phyloP scores from a whole-genome alignment of 1,139 yeast genomes.

The Yamadazyma mexicana region DNA sequence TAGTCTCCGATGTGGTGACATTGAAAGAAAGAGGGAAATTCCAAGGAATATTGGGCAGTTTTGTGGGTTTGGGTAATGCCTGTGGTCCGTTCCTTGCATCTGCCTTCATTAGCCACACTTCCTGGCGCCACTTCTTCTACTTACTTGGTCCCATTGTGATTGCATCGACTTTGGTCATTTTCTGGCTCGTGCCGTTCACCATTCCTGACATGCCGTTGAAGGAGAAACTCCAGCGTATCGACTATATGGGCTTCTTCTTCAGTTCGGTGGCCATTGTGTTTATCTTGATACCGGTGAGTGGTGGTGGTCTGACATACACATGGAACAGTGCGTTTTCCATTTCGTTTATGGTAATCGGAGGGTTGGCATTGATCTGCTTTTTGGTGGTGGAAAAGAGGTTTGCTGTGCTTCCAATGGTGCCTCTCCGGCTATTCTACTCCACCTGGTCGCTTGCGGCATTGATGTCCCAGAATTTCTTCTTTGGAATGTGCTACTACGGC shows the following conservation, averaged over 20 bases:
- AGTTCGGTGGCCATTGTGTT: slow-evolving; percentile 43
- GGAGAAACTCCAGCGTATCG: slow-evolving; percentile 40
- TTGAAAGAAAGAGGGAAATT: slow-evolving; percentile 44
- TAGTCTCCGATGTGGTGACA: slow-evolving; percentile 43
- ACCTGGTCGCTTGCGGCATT: slow-evolving; percentile 34
- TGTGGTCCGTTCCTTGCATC: slow-evolving; percentile 57
- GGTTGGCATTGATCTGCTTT: slow-evolving; percentile 33
- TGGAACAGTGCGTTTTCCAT: slow-evolving; percentile 52
- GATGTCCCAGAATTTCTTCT: slow-evolving; percentile 40
- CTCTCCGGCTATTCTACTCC: slow-evolving; percentile 38
- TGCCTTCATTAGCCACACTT: slow-evolving; percentile 36
- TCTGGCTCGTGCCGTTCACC: slow-evolving; percentile 8
- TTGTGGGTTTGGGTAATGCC: slow-evolving; percentile 49
- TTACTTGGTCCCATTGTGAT: slow-evolving; percentile 25
- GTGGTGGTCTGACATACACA: slow-evolving; percentile 50
- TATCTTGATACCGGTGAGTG: slow-evolving; percentile 47
- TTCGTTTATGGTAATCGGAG: slow-evolving; percentile 45
- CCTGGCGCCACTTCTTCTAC: slow-evolving; percentile 54
- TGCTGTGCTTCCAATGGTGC: slow-evolving; percentile 51
- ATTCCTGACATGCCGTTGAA: slow-evolving; percentile 10
- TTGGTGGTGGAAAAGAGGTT: slow-evolving; percentile 43
- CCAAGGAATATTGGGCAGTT: slow-evolving; percentile 49
- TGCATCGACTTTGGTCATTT: slow-evolving; percentile 2
- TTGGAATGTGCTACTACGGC: slow-evolving; percentile 46
- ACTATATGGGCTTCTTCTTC: slow-evolving; percentile 45